These are phyloP conservation scores for Cucurbita moschata DNA, from an alignment of 306 rosid species.

Conservation along the genomic window DNA sequence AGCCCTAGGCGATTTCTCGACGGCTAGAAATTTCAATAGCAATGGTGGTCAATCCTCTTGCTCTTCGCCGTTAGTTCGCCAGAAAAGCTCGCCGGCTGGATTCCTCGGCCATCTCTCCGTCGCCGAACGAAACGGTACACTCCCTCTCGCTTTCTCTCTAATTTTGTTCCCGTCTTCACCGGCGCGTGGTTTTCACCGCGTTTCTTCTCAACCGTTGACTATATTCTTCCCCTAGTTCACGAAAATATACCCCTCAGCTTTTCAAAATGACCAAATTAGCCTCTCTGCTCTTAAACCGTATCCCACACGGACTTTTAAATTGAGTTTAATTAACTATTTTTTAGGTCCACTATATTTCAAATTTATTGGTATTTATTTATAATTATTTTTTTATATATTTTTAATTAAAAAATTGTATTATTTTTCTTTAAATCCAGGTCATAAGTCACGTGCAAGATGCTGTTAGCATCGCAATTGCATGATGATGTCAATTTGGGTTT, in stretches of 20 bases:
- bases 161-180: not conserved
- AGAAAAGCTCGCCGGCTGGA: slow-evolving; percentile 91
- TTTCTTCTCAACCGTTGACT: not conserved
- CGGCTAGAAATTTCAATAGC: not conserved
- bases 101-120: slow-evolving; percentile 41
- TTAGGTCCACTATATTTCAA: too few species aligned
- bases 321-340: too few species aligned
- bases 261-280: not conserved
- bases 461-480: not conserved
- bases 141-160: not conserved
- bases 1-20: slow-evolving; percentile 15
- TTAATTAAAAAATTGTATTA: not conserved
- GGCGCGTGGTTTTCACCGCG: not conserved
- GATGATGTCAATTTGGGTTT: not conserved
- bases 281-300: not conserved
- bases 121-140: slow-evolving; percentile 26
- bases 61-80: slow-evolving; percentile 46
- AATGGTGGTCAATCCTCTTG: slow-evolving; percentile 12
- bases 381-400: not conserved
- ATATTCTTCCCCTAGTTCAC: not conserved
- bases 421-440: not conserved
- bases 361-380: too few species aligned
- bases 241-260: not conserved
- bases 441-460: slow-evolving; percentile 2
- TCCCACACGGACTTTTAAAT: too few species aligned